phyloP scores from a whole-genome alignment of 805 yeast genomes.

The Cyberlindnera maclurae region DNA sequence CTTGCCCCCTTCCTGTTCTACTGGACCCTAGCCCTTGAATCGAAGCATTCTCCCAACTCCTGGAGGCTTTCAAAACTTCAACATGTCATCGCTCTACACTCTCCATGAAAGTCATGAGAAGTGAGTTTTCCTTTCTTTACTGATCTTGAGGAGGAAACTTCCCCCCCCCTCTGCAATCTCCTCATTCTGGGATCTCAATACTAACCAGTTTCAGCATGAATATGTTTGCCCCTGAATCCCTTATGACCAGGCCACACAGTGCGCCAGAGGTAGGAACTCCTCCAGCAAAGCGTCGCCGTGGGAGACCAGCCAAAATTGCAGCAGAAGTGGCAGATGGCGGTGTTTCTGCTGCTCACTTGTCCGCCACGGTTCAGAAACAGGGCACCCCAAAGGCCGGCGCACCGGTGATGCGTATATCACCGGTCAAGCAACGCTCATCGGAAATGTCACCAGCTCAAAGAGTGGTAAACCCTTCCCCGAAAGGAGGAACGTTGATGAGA shows the following conservation, averaged over 20 bases:
- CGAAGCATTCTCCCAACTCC: too few relatives aligned
- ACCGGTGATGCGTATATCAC: constrained; percentile 25
- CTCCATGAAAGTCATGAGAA: too few relatives aligned
- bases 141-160: too few relatives aligned
- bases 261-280: constrained; percentile 9
- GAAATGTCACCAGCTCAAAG: constrained; percentile 15
- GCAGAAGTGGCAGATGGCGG: constrained; percentile 4
- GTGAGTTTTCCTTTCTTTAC: too few relatives aligned
- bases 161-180: background rate
- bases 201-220: background rate
- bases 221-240: background rate
- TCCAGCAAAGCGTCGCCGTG: constrained; percentile 24
- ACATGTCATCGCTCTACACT: too few relatives aligned
- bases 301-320: constrained; percentile 21
- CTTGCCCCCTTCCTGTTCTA: too few relatives aligned
- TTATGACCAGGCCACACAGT: background rate
- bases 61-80: too few relatives aligned
- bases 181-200: background rate
- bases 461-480: constrained; percentile 19
- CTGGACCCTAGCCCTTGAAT: too few relatives aligned
- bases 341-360: constrained; percentile 21
- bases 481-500: constrained; percentile 20
- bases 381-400: constrained; percentile 24
- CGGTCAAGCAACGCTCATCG: constrained; percentile 4
- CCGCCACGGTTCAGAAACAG: constrained; percentile 24